Evolutionary conservation across 2,329 filamentous ascomycete genomes (phyloP).

Genomic region (Dissoconium aciculare): DNA sequence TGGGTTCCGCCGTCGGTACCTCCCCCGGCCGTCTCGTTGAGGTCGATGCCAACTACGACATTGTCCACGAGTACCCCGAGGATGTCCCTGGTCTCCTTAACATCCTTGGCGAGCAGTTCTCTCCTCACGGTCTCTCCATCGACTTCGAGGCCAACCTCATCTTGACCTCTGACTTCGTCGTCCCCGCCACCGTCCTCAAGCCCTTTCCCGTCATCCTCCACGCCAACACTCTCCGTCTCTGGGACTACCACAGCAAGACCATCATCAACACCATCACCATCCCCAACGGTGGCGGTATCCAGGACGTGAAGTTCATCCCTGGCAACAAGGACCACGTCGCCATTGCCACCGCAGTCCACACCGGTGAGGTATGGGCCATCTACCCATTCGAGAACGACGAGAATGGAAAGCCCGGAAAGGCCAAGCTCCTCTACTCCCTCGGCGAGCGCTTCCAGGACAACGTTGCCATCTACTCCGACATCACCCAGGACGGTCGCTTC

Average conservation of each 20-base stretch:
- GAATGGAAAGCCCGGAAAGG: constrained; percentile 42
- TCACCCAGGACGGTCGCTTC: constrained; percentile 42
- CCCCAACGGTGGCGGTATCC: constrained; percentile 44
- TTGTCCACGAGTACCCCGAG: constrained; percentile 48
- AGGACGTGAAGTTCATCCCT: constrained; percentile 52
- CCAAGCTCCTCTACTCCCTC: constrained; percentile 44
- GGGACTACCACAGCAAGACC: constrained; percentile 38
- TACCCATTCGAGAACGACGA: constrained; percentile 44
- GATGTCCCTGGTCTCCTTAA: constrained; percentile 40
- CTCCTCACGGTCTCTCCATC: constrained; percentile 44
- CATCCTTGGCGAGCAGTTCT: constrained; percentile 45
- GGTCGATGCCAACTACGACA: constrained; percentile 44
- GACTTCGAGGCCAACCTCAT: constrained; percentile 45
- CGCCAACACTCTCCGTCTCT: constrained; percentile 45
- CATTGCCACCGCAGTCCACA: constrained; percentile 44
- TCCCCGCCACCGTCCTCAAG: constrained; percentile 47
- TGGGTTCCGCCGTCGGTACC: constrained; percentile 45
- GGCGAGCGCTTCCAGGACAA: constrained; percentile 42
- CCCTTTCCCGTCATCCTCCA: constrained; percentile 39
- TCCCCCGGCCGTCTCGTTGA: constrained; percentile 46
- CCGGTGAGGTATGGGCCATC: constrained; percentile 50
- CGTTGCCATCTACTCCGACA: constrained; percentile 46
- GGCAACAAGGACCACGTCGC: constrained; percentile 44
- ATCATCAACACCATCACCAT: constrained; percentile 49
- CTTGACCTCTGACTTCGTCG: constrained; percentile 48